phyloP scores from a whole-genome alignment of 352 stramenopile genomes.

The Phytophthora niederhauseri region DNA sequence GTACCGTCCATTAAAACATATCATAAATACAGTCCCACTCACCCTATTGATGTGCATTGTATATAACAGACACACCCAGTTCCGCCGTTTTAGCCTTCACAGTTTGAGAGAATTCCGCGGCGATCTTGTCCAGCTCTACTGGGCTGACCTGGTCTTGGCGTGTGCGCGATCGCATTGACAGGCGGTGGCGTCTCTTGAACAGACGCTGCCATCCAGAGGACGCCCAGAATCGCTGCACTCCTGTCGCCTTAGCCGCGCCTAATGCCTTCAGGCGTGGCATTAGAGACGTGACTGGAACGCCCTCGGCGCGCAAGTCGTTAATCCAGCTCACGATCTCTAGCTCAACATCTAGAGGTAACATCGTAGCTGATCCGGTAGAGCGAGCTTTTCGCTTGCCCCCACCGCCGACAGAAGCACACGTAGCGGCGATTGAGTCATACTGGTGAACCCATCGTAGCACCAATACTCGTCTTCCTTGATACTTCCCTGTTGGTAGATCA shows the following conservation, averaged over 20 bases:
- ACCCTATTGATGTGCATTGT: constrained; percentile 3
- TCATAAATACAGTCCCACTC: too few species aligned
- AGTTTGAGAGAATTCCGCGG: neutral
- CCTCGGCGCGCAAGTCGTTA: neutral
- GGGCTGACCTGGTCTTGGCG: constrained; percentile 5
- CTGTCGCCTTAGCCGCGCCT: neutral
- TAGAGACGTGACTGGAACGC: constrained; percentile 3
- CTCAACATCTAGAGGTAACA: too few species aligned
- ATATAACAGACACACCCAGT: constrained; percentile 8
- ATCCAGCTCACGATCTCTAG: too few species aligned
- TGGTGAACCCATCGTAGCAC: too few species aligned
- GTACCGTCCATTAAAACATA: too few species aligned
- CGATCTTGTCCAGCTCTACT: neutral
- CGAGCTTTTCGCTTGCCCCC: too few species aligned
- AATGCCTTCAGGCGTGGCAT: constrained; percentile 3
- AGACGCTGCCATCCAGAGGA: neutral
- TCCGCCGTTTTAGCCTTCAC: constrained; percentile 1
- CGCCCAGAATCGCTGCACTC: neutral
- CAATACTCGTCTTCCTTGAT: too few species aligned
- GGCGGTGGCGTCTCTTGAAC: constrained; percentile 1
- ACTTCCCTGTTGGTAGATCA: too few species aligned
- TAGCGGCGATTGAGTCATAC: too few species aligned
- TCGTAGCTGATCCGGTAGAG: too few species aligned
- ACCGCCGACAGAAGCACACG: too few species aligned
- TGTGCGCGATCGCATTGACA: constrained; percentile 2